Base-by-base conservation (phyloP, 1,284 basidiomycete genomes). In the Chalciporus sp. region DNA sequence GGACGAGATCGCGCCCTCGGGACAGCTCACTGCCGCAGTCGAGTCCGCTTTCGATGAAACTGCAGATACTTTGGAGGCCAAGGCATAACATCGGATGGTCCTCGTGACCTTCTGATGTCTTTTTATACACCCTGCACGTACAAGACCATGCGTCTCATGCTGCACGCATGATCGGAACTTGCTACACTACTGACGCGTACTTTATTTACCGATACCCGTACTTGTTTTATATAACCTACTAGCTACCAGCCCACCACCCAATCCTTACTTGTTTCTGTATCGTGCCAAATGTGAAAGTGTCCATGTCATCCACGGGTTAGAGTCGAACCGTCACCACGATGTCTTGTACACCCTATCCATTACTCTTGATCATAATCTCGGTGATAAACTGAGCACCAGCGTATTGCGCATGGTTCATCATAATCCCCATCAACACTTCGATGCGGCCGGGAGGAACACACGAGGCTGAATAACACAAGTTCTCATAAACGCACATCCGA, bases 361-460 rank as follows among this genome's bases (percentile, higher is more conserved):
- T 16, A n/a, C n/a, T 16, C 33, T 35, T 35, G 33, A 35, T 35
- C 8, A n/a, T n/a, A 16, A 35, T 42, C 19, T 26, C 53, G 1
- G n/a, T 12, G 19, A 37, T 20, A 31, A 31, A 26, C 44, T 35
- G 17, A 49, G 19, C 20, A 6, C 29, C 28, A 19, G 35, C 47
- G 8, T 23, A 19, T 52, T 40, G 42, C 20, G 16, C 37, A 50
- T 47, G 37, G 35, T 33, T 20, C 35, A 16, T 49, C 5, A 4
- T n/a, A 31, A 44, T 40, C 43, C 35, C 35, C 51, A 31, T 55
- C 42, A 44, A 33, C 43, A 45, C 27, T 43, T 55, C 55, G 8
- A 17, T 9, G 26, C 41, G 17, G 35, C 67, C 64, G 58, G 66
- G 45, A 67, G 64, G 62, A 43, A 31, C 42, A 53, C 65, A 65